Percentiles rank a stretch among this genome's conserved stretches.
Conservation (phyloP, 306 rosid genomes). For the Datisca glomerata region DNA sequence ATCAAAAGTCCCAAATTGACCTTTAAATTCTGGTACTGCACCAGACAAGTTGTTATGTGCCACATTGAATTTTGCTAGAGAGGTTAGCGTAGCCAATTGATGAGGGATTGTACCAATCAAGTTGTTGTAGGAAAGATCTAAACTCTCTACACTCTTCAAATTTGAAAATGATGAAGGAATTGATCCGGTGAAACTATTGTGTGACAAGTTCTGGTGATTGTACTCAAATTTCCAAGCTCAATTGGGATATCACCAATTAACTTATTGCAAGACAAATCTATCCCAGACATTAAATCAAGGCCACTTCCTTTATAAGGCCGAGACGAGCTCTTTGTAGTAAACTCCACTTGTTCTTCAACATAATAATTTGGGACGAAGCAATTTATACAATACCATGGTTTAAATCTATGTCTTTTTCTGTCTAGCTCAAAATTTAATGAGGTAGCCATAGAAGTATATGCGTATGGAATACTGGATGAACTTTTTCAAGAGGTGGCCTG, state of each 20-base stretch:
- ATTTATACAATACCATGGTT: no score
- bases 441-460: no score
- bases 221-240: background rate
- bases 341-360: background rate
- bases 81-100: background rate
- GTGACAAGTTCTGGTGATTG: conserved; percentile 3
- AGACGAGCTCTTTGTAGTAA: background rate
- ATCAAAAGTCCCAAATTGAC: conserved; percentile 1
- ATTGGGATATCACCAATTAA: background rate
- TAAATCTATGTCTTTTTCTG: no score
- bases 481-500: background rate
- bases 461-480: no score
- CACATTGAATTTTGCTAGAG: background rate
- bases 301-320: background rate
- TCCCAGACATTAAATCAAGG: background rate
- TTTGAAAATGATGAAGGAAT: conserved; percentile 2
- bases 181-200: background rate
- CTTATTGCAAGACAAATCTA: background rate
- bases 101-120: conserved; percentile 5
- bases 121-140: conserved; percentile 5
- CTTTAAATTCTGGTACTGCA: background rate
- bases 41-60: conserved; percentile 10
- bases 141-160: background rate
- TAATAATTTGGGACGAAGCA: no score
- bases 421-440: no score